A percentile compares a stretch with the other conserved stretches of the same genome.
Evolutionary conservation across 768 basidiomycete genomes (phyloP).

Genomic region (Mycena pura): DNA sequence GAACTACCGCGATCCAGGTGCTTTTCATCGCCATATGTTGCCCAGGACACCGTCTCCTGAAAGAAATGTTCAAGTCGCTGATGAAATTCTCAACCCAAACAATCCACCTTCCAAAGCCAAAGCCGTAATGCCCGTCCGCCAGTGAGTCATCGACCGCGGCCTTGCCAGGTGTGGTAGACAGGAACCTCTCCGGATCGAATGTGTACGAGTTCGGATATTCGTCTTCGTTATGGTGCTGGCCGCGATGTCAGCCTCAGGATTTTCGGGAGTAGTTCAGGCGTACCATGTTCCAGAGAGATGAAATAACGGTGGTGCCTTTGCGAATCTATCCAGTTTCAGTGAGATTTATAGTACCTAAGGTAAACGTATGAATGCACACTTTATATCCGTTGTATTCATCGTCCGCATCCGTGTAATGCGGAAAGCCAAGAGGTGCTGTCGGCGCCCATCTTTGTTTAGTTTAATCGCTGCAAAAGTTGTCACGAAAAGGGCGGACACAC

Average conservation of each 20-base stretch:
- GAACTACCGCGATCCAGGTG: conserved; percentile 2
- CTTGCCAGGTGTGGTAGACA: neutral
- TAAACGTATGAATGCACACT: too few relatives aligned
- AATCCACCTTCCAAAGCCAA: conserved; percentile 2
- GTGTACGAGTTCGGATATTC: neutral
- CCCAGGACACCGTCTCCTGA: conserved; percentile 3
- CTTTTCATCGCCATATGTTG: conserved; percentile 1
- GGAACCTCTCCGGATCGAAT: neutral
- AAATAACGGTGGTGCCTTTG: neutral
- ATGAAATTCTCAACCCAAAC: neutral
- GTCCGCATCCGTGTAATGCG: too few relatives aligned
- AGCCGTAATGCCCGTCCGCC: neutral
- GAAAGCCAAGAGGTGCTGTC: too few relatives aligned
- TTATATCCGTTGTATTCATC: too few relatives aligned
- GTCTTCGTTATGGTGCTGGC: conserved; percentile 1
- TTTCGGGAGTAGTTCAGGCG: neutral
- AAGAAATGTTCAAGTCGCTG: neutral
- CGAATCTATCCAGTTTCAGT: too few relatives aligned
- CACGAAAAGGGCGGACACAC: too few relatives aligned
- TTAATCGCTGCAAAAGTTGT: too few relatives aligned
- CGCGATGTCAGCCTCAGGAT: neutral
- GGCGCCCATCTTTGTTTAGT: too few relatives aligned
- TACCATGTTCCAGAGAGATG: conserved; percentile 3
- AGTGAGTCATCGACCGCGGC: neutral
- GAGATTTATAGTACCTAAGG: too few relatives aligned